phyloP scores from a whole-genome alignment of 1,284 basidiomycete genomes.

The Pseudozyma thailandica region DNA sequence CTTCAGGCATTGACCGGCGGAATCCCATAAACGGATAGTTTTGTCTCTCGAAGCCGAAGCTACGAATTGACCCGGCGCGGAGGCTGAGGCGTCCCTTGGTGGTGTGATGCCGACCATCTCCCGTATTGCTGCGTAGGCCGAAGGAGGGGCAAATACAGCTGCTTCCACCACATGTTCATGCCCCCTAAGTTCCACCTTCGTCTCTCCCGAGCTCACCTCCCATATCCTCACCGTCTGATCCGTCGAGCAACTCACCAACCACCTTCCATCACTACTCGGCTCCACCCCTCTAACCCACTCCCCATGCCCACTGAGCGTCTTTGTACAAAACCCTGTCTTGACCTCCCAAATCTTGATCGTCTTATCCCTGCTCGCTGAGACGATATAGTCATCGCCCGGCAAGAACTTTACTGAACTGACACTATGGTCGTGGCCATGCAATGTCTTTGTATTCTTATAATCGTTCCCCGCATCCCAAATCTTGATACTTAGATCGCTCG shows the following conservation, averaged over 20 bases:
- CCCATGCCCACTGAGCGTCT: conserved; percentile 71
- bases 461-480: conserved; percentile 89
- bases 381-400: conserved; percentile 82
- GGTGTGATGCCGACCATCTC: conserved; percentile 78
- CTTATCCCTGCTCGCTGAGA: conserved; percentile 86
- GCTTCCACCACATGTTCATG: conserved; percentile 89
- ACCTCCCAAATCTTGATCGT: conserved; percentile 88
- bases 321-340: conserved; percentile 74
- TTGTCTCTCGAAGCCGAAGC: conserved; percentile 88
- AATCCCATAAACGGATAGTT: conserved; percentile 87
- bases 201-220: conserved; percentile 80
- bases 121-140: conserved; percentile 79
- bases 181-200: conserved; percentile 83
- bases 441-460: conserved; percentile 86
- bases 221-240: conserved; percentile 87
- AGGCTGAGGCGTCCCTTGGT: conserved; percentile 67
- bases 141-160: conserved; percentile 81
- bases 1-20: conserved; percentile 78
- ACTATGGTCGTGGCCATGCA: conserved; percentile 89
- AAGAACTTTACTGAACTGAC: conserved; percentile 85
- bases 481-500: conserved; percentile 88
- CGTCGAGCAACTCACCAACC: conserved; percentile 82
- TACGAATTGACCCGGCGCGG: conserved; percentile 73
- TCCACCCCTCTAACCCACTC: conserved; percentile 78
- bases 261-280: conserved; percentile 80